Conservation (phyloP, 306 rosid species). For the Rosa chinensis region DNA sequence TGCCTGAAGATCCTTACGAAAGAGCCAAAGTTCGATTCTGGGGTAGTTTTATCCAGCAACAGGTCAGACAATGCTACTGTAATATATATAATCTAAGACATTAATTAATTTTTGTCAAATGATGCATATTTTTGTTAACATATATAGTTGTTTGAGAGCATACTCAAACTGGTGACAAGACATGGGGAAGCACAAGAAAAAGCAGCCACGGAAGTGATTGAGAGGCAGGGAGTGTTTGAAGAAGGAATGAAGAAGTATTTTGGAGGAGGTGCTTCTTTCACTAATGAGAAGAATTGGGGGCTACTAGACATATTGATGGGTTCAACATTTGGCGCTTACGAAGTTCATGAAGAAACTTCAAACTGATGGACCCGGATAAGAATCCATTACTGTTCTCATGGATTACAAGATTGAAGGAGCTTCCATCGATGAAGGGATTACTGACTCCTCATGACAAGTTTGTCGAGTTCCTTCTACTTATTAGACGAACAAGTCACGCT, state of each 20-base stretch:
- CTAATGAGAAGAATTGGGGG: constrained; percentile 19
- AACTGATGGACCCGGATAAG: constrained; percentile 19
- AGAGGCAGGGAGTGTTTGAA: background rate
- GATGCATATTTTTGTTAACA: background rate
- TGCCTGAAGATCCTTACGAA: constrained; percentile 27
- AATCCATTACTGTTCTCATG: constrained; percentile 25
- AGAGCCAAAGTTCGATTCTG: constrained; percentile 33
- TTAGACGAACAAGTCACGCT: too few species aligned
- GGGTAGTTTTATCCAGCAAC: constrained; percentile 2
- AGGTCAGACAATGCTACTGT: too few species aligned
- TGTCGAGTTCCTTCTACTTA: constrained; percentile 10
- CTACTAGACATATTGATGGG: constrained; percentile 24
- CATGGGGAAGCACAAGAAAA: background rate
- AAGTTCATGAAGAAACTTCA: constrained; percentile 23
- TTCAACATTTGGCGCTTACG: constrained; percentile 19
- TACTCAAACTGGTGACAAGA: background rate
- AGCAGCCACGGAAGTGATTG: background rate
- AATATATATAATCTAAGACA: too few species aligned
- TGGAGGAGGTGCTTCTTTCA: constrained; percentile 1
- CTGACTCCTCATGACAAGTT: constrained; percentile 28
- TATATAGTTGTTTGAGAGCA: background rate
- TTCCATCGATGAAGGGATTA: constrained; percentile 18
- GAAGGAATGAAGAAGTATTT: constrained; percentile 25
- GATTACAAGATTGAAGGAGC: constrained; percentile 13
- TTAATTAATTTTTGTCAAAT: too few species aligned